Evolutionary conservation across 805 yeast genomes (phyloP), one percentile per base, ranked within the genome.

Genomic region (Blastobotrys chiropterorum): DNA sequence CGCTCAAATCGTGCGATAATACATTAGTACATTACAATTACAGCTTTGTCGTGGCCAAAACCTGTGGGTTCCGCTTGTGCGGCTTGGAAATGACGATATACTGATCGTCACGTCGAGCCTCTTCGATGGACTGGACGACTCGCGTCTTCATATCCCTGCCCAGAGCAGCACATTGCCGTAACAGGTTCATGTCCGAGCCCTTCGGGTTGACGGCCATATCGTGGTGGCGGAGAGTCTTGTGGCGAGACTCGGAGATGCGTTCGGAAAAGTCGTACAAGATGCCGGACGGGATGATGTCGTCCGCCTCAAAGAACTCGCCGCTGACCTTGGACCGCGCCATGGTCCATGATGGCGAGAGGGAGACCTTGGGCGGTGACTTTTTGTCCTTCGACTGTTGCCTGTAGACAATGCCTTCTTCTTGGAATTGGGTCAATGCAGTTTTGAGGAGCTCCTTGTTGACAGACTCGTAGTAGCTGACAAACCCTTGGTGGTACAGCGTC

Each of bases 401-500:
- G 14, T 53, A 47, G 13, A 70, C 56, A 17, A 71, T 55, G 11
- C 73, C 71, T 51, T 63, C 64, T 3, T 61, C 53, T 40, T 58
- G 69, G 53, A 60, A 69, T 46, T 67, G 68, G 30, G 53, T 56
- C 47, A 67, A 61, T 1, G 76, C 74, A 38, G 66, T 63, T 48
- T 62, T 59, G 47, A 72, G 59, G 56, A 72, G 55, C 49, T 72
- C 76, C 59, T 66, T 67, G 57, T 70, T 72, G 45, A 72, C 66
- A 1, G 74, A 67, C 57, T 72, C 76, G 39, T 69, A 66, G 49
- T 70, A 72, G 11, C 66, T 60, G 22, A 72, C 59, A 44, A 68
- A 71, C 4, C 76, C 75, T 54, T 72, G 72, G 20, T 69, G 69
- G 53, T 63, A 72, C n/a, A 72, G 62, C 0, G 76, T 72, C 57